phyloP scores from a whole-genome alignment of 2,329 filamentous ascomycete species.

The Colletotrichum coccodes region DNA sequence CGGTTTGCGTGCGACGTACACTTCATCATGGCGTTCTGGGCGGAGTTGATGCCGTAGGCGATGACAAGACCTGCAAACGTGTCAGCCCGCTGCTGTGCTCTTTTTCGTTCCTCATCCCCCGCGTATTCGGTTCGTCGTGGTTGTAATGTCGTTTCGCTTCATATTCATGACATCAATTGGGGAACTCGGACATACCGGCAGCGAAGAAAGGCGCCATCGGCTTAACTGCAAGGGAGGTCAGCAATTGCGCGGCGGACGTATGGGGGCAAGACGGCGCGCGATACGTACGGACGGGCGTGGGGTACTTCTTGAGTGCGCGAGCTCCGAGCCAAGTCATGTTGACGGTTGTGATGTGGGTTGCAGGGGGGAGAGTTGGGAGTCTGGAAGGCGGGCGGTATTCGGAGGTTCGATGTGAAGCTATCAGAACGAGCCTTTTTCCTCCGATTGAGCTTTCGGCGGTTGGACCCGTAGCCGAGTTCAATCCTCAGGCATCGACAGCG shows the following conservation, averaged over 20 bases:
- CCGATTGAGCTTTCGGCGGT: slow-evolving; percentile 40
- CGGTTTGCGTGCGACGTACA: slow-evolving; percentile 64
- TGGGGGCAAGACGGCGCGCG: slow-evolving; percentile 44
- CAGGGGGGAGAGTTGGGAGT: slow-evolving; percentile 47
- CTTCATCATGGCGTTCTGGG: slow-evolving; percentile 79
- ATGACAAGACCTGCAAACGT: slow-evolving; percentile 76
- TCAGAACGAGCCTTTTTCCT: slow-evolving; percentile 53
- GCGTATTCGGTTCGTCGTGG: not conserved
- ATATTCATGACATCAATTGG: not conserved
- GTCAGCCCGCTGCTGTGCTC: slow-evolving; percentile 7
- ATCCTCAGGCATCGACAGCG: slow-evolving; percentile 40
- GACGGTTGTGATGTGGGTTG: slow-evolving; percentile 52
- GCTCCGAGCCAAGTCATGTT: slow-evolving; percentile 81
- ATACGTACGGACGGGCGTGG: slow-evolving; percentile 78
- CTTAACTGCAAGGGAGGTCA: slow-evolving; percentile 69
- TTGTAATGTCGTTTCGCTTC: not conserved
- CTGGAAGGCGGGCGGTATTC: slow-evolving; percentile 43
- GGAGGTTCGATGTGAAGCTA: slow-evolving; percentile 45
- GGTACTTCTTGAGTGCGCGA: slow-evolving; percentile 80
- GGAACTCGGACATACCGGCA: slow-evolving; percentile 76
- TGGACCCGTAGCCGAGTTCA: slow-evolving; percentile 47
- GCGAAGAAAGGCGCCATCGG: slow-evolving; percentile 94
- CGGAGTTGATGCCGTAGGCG: slow-evolving; percentile 90
- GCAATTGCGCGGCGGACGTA: slow-evolving; percentile 19
- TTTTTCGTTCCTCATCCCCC: not conserved